Conservation (phyloP, 371 early-diverging fungal species). For the Cladochytrium tenue region DNA sequence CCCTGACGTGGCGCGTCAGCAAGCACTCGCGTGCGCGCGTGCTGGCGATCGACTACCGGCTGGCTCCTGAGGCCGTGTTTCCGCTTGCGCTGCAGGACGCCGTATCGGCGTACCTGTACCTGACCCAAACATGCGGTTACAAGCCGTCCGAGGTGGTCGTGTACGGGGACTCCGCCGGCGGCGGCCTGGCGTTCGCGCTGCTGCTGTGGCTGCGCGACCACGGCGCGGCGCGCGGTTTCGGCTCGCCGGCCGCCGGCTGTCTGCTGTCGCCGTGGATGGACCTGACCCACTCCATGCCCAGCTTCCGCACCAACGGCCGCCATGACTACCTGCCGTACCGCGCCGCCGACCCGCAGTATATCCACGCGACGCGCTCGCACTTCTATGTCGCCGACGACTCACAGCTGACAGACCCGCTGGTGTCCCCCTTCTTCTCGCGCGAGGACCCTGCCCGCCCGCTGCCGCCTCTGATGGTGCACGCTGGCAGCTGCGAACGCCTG, state of each 20-base stretch:
- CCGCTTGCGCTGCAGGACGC: slow-evolving; percentile 82
- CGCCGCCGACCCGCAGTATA: background rate
- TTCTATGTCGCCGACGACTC: background rate
- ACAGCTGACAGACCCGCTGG: slow-evolving; percentile 29
- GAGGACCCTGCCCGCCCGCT: slow-evolving; percentile 24
- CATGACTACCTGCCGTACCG: slow-evolving; percentile 11
- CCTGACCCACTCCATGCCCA: slow-evolving; percentile 58
- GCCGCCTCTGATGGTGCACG: slow-evolving; percentile 62
- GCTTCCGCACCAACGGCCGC: slow-evolving; percentile 37
- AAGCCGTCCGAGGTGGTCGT: slow-evolving; percentile 2
- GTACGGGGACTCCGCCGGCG: slow-evolving; percentile 82
- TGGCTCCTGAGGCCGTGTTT: slow-evolving; percentile 82
- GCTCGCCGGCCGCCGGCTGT: slow-evolving; percentile 50
- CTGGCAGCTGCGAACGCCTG: slow-evolving; percentile 60
- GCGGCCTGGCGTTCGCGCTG: slow-evolving; percentile 33
- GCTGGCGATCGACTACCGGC: slow-evolving; percentile 71
- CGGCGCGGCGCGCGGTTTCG: slow-evolving; percentile 9
- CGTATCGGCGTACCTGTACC: slow-evolving; percentile 70
- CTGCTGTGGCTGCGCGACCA: slow-evolving; percentile 45
- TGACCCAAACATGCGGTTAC: slow-evolving; percentile 34
- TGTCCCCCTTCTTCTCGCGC: slow-evolving; percentile 32
- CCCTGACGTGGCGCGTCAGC: slow-evolving; percentile 42
- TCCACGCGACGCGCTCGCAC: background rate
- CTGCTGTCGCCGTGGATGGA: slow-evolving; percentile 66
- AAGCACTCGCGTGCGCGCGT: slow-evolving; percentile 39